phyloP scores from a whole-genome alignment of 306 rosid species.

The Cercis canadensis region DNA sequence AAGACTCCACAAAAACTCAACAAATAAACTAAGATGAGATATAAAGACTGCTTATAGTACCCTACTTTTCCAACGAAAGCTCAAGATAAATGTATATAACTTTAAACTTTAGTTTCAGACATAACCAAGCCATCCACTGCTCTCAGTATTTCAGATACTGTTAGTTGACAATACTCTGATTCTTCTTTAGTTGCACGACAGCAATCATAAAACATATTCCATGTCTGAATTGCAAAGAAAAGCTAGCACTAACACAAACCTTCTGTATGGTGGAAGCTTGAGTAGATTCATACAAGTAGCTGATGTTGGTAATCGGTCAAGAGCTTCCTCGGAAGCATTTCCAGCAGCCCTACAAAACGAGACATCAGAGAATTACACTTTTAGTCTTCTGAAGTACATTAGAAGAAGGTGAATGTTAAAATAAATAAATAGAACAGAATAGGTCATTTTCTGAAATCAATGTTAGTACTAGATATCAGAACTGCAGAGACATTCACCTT shows the following conservation, averaged over 20 bases:
- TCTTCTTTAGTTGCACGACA: conserved; percentile 1
- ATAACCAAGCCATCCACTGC: background rate
- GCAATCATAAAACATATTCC: conserved; percentile 4
- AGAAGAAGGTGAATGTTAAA: background rate
- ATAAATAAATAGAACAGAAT: background rate
- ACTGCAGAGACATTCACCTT: conserved; percentile 56
- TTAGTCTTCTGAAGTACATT: conserved; percentile 3
- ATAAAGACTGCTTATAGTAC: background rate
- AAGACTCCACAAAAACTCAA: conserved; percentile 2
- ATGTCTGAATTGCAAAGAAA: conserved; percentile 24
- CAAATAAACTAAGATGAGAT: background rate
- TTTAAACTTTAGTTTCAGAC: conserved; percentile 24
- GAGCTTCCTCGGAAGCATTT: conserved; percentile 88
- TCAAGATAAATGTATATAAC: background rate
- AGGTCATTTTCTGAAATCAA: conserved; percentile 15
- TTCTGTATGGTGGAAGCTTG: conserved; percentile 96
- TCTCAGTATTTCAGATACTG: conserved; percentile 4
- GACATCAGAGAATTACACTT: conserved; percentile 33
- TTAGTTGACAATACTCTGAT: conserved; percentile 9
- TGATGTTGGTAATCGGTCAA: conserved; percentile 91
- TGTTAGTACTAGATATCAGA: background rate
- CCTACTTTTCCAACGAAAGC: background rate
- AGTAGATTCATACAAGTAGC: conserved; percentile 99
- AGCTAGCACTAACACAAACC: conserved; percentile 61
- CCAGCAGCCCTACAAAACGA: conserved; percentile 78